Conservation (phyloP, 2,329 filamentous ascomycete genomes). For the Cladosporium sp. region DNA sequence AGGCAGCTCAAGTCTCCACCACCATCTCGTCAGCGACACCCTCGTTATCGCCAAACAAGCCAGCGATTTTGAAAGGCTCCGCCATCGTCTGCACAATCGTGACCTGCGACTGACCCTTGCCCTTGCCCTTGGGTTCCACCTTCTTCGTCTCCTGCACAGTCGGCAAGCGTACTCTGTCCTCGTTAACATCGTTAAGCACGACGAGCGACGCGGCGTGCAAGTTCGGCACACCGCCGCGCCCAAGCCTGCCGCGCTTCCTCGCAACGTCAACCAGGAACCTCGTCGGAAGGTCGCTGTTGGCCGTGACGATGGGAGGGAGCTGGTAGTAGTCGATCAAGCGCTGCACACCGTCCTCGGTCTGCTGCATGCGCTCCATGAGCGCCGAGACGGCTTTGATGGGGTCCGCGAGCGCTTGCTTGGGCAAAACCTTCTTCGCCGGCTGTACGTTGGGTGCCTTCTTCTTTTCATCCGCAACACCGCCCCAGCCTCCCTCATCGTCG, state of each 20-base stretch:
- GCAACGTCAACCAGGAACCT: conserved; percentile 96
- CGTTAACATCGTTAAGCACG: conserved; percentile 94
- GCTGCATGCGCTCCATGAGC: conserved; percentile 74
- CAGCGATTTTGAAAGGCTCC: conserved; percentile 91
- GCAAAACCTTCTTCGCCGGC: conserved; percentile 64
- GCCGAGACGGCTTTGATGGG: conserved; percentile 82
- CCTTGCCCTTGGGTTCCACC: conserved; percentile 41
- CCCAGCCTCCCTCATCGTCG: conserved; percentile 39
- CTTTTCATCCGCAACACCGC: conserved; percentile 16
- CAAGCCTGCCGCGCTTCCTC: conserved; percentile 82
- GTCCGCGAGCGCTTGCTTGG: conserved; percentile 90
- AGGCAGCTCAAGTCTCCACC: conserved; percentile 18
- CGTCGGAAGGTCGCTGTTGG: conserved; percentile 71
- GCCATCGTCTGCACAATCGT: conserved; percentile 90
- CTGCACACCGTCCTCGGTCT: conserved; percentile 67
- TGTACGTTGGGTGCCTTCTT: conserved; percentile 9
- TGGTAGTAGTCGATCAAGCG: conserved; percentile 82
- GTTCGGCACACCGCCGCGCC: conserved; percentile 87
- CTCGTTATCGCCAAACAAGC: conserved; percentile 70
- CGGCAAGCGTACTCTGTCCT: conserved; percentile 67
- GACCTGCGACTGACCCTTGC: conserved; percentile 61
- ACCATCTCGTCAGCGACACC: conserved; percentile 28
- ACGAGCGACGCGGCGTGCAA: conserved; percentile 82
- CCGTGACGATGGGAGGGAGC: conserved; percentile 68
- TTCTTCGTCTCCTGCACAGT: conserved; percentile 32